A percentile compares a stretch with the other conserved stretches of the same genome.
phyloP scores from a whole-genome alignment of 805 yeast genomes.

The Cyberlindnera misumaiensis region DNA sequence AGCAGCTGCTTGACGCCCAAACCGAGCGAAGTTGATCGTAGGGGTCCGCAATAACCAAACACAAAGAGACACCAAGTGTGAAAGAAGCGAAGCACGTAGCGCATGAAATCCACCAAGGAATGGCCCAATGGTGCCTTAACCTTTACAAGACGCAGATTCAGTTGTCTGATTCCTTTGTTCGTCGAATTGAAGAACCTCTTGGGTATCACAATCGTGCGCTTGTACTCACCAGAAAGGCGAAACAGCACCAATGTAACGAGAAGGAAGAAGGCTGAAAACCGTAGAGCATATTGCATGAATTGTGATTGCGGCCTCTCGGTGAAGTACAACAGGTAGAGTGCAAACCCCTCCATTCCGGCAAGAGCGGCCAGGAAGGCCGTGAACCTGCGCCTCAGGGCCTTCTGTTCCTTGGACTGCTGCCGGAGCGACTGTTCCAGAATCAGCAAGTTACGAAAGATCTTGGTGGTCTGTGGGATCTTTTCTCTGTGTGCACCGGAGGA shows the following conservation, averaged over 20 bases:
- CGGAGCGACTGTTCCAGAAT: conserved; percentile 83
- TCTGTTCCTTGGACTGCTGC: conserved; percentile 71
- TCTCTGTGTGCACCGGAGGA: conserved; percentile 21
- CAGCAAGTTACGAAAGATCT: conserved; percentile 73
- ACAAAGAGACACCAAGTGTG: conserved; percentile 11
- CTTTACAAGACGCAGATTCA: conserved; percentile 72
- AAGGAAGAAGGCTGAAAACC: conserved; percentile 54
- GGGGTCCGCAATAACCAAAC: conserved; percentile 10
- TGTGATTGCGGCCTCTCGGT: conserved; percentile 35
- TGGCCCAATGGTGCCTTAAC: conserved; percentile 38
- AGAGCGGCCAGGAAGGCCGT: conserved; percentile 34
- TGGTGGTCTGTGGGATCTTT: conserved; percentile 46
- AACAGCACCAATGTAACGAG: conserved; percentile 67
- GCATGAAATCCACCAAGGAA: conserved; percentile 26
- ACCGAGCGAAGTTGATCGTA: conserved; percentile 3
- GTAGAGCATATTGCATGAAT: conserved; percentile 29
- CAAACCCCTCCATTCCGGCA: conserved; percentile 33
- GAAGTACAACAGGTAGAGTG: conserved; percentile 32
- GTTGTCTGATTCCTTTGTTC: conserved; percentile 81
- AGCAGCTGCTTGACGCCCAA: conserved; percentile 10
- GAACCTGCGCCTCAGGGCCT: conserved; percentile 46
- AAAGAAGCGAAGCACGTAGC: conserved; percentile 23
- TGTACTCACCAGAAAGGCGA: conserved; percentile 85
- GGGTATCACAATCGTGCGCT: conserved; percentile 76
- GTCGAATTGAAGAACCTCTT: conserved; percentile 73